These are phyloP conservation scores for Phialocephala sp. DNA, from an alignment of 2,329 filamentous ascomycete species.

Conservation along the genomic window DNA sequence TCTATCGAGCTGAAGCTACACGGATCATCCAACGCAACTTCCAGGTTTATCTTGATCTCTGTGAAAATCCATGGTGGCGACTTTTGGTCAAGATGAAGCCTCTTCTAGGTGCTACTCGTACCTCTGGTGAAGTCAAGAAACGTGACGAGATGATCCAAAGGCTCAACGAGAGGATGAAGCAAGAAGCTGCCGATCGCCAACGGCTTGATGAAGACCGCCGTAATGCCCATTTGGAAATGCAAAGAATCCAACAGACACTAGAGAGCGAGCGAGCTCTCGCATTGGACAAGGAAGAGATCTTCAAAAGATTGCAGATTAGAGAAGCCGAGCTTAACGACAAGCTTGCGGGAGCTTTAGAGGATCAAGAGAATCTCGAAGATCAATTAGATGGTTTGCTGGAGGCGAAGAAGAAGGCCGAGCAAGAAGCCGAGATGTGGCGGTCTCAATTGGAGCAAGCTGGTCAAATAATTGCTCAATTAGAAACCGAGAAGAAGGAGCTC, in stretches of 20 bases:
- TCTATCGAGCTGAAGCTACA: constrained; percentile 94
- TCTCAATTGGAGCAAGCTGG: constrained; percentile 91
- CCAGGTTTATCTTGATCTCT: constrained; percentile 86
- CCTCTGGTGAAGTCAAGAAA: constrained; percentile 91
- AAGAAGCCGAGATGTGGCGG: constrained; percentile 79
- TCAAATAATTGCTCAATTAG: constrained; percentile 81
- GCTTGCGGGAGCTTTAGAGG: constrained; percentile 86
- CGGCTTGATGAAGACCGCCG: constrained; percentile 90
- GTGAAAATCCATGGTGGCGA: constrained; percentile 96
- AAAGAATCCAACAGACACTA: constrained; percentile 88
- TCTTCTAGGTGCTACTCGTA: constrained; percentile 87
- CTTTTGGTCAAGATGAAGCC: constrained; percentile 95
- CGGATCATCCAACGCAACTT: constrained; percentile 95
- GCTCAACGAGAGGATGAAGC: constrained; percentile 81
- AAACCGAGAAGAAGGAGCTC: constrained; percentile 83
- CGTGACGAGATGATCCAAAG: constrained; percentile 91
- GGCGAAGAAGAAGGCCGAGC: constrained; percentile 87
- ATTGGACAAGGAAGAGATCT: constrained; percentile 98
- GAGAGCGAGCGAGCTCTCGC: constrained; percentile 96
- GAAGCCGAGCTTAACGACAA: constrained; percentile 94
- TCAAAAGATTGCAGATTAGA: constrained; percentile 91
- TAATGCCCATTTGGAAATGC: constrained; percentile 84
- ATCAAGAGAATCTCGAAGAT: constrained; percentile 92
- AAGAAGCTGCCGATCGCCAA: constrained; percentile 75
- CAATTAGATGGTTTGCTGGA: constrained; percentile 88